Conservation (phyloP, 164 flowering plant genomes). For the Liriodendron chinense region DNA sequence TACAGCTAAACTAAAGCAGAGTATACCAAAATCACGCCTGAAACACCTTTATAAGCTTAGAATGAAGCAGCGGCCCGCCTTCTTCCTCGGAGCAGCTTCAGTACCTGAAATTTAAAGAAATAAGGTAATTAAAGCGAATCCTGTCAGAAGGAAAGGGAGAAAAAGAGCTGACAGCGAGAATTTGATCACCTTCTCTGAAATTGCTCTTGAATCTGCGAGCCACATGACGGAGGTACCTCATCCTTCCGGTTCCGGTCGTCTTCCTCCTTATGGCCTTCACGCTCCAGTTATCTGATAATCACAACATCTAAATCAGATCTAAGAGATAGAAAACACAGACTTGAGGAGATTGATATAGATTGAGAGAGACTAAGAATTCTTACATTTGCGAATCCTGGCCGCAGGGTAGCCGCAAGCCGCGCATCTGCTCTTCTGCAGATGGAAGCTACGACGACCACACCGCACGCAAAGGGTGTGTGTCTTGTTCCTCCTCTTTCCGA, state of each 20-base stretch:
- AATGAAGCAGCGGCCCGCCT: constrained; percentile 34
- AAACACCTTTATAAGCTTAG: constrained; percentile 1
- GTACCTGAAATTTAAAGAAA: constrained; percentile 32
- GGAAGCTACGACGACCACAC: constrained; percentile 91
- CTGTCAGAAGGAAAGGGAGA: background rate
- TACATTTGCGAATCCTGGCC: constrained; percentile 71
- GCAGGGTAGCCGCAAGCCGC: constrained; percentile 82
- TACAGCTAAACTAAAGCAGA: constrained; percentile 2
- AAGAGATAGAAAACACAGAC: background rate
- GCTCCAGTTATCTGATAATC: constrained; percentile 52
- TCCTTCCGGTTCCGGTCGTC: constrained; percentile 66
- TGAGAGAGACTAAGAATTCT: constrained; percentile 1
- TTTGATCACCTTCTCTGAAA: constrained; percentile 50
- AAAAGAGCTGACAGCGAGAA: background rate
- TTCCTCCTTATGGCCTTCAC: constrained; percentile 59
- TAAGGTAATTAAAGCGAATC: background rate
- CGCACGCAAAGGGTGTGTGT: constrained; percentile 91
- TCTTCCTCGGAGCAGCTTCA: constrained; percentile 55
- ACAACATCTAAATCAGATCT: background rate
- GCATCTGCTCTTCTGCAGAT: constrained; percentile 93
- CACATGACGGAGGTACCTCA: constrained; percentile 62
- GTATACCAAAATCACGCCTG: constrained; percentile 4
- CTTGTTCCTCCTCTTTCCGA: constrained; percentile 95
- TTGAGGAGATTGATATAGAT: background rate
- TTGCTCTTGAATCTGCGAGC: constrained; percentile 56